Base-by-base conservation (phyloP, 805 yeast genomes). In the Candida manassasensis region DNA sequence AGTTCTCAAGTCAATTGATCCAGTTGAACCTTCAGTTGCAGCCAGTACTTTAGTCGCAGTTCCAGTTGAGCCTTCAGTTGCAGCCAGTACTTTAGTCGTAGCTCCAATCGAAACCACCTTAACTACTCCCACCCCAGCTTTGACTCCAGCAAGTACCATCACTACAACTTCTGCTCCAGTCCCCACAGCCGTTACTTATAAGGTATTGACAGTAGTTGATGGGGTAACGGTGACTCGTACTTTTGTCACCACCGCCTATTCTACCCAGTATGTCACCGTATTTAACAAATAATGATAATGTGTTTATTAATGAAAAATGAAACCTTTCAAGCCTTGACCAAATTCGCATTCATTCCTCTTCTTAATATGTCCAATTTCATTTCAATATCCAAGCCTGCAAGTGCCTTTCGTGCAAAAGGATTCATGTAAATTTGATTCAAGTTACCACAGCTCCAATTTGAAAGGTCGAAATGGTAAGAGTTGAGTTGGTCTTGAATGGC, bases 401-500 rank as follows among this genome's bases (percentile, higher is more conserved):
- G 38, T 7, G 50, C 25, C 7, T 45, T 42, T 24, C 49, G 43
- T 2, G 60, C 47, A 11, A 39, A 34, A 6, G 39, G 42, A 34
- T 55, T 55, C 28, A 55, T 35, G 33, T 54, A 53, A 3, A 54
- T 38, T 6, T 52, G 40, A 6, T 48, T 38, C 15, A 53, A 34
- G 3, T 27, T 47, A 1, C 71, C 73, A 3, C 61, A 56, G 10
- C 39, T 24, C 66, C 75, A 74, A 43, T 58, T 61, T 1, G 44
- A 41, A 2, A 59, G 11, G 12, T 56, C 49, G 43, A 24, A 24
- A 24, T 24, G 27, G 12, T n/a, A 7, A 5, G 21, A n/a, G n/a
- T 13, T 27, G 8, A 14, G n/a, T 11, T 30, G 33, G 6, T 24
- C 27, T 24, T 24, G 27, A 6, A 6, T 6, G 12, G 14, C 12